phyloP scores from a whole-genome alignment of 2,329 filamentous ascomycete genomes.

The Ophiostoma tasmaniense region DNA sequence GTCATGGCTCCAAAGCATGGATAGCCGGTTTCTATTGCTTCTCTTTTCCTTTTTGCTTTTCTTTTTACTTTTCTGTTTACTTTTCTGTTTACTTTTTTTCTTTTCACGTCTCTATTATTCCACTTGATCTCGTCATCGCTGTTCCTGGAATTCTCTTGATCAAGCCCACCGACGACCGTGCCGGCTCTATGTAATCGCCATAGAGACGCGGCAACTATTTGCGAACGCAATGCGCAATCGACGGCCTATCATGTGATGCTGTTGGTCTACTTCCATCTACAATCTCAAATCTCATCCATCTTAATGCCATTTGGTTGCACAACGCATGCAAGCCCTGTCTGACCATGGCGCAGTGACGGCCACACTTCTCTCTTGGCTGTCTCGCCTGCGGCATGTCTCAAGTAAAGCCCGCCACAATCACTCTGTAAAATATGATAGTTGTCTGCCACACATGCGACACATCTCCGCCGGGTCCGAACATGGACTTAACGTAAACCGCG shows the following conservation, averaged over 20 bases:
- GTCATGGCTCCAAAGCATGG: not conserved
- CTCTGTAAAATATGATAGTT: not conserved
- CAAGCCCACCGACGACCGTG: not conserved
- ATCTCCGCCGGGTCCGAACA: slow-evolving; percentile 17
- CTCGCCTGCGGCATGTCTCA: not conserved
- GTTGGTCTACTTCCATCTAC: no score
- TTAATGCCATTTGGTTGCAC: not conserved
- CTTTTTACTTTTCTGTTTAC: not conserved
- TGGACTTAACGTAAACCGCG: slow-evolving; percentile 10
- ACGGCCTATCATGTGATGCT: not conserved
- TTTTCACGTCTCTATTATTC: not conserved
- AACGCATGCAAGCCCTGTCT: not conserved
- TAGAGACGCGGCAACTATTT: not conserved
- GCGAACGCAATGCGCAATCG: not conserved
- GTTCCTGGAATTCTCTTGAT: not conserved
- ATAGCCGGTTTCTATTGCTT: not conserved
- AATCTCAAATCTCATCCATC: no score
- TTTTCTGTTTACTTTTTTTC: not conserved
- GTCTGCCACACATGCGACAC: not conserved
- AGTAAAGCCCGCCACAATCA: not conserved
- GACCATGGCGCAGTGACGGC: not conserved
- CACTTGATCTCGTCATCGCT: slow-evolving; percentile 1
- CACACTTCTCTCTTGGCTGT: not conserved
- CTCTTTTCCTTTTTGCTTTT: not conserved
- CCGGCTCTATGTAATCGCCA: not conserved